Evolutionary conservation across 1,284 basidiomycete genomes (phyloP).

Genomic region (Sporisorium scitamineum): DNA sequence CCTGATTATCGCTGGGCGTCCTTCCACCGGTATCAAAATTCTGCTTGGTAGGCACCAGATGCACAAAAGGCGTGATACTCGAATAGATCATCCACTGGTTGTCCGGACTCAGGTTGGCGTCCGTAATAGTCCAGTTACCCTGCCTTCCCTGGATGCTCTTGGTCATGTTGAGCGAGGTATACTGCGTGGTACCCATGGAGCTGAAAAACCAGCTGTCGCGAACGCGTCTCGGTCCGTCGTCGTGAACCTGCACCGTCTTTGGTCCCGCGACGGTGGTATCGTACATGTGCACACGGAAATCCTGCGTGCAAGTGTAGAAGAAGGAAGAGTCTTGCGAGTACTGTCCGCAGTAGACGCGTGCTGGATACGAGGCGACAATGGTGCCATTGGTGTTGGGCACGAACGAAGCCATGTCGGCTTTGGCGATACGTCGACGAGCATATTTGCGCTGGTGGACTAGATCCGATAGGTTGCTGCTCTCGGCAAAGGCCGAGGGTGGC

Average conservation of each 20-base stretch:
- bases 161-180: constrained; percentile 61
- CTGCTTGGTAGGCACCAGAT: constrained; percentile 82
- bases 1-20: constrained; percentile 55
- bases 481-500: constrained; percentile 38
- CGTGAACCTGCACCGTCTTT: constrained; percentile 36
- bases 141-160: constrained; percentile 63
- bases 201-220: constrained; percentile 43
- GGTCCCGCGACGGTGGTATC: constrained; percentile 40
- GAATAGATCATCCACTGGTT: constrained; percentile 94
- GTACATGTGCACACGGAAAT: constrained; percentile 77
- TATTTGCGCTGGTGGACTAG: constrained; percentile 48
- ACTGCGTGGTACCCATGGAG: constrained; percentile 70
- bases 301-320: constrained; percentile 73
- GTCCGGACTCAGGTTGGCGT: constrained; percentile 90
- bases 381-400: constrained; percentile 89
- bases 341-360: constrained; percentile 91
- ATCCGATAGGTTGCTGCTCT: constrained; percentile 39
- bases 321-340: constrained; percentile 75
- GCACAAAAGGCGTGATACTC: constrained; percentile 75
- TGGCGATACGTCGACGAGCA: constrained; percentile 70
- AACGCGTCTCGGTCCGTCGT: constrained; percentile 39
- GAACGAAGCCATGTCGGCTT: constrained; percentile 70
- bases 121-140: constrained; percentile 71
- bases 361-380: constrained; percentile 82
- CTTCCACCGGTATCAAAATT: constrained; percentile 45